Percentiles rank a stretch among this genome's conserved stretches.
phyloP scores from a whole-genome alignment of 176 grass and related monocot genomes.

The Melocanna baccifera region DNA sequence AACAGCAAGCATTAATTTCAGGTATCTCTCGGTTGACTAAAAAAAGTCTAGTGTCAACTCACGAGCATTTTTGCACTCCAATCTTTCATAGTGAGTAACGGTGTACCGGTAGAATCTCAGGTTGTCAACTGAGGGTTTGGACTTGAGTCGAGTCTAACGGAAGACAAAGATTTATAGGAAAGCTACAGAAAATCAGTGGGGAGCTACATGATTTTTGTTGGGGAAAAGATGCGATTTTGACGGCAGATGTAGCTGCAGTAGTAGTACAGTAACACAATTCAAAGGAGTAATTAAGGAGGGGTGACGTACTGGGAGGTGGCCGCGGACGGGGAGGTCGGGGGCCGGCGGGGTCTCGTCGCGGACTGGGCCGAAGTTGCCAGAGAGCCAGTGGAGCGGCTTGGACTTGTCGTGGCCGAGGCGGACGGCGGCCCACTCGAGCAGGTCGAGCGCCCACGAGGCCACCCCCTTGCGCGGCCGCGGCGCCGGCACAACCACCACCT shows the following conservation, averaged over 20 bases:
- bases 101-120: not conserved
- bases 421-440: slow-evolving; percentile 61
- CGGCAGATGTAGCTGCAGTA: not conserved
- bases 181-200: not conserved
- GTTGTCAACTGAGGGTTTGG: not conserved
- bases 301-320: slow-evolving; percentile 41
- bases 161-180: not conserved
- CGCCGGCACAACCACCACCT: slow-evolving; percentile 37
- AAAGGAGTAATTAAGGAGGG: not conserved
- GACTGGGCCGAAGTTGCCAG: slow-evolving; percentile 82
- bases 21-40: not conserved
- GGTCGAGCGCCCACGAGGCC: slow-evolving; percentile 56
- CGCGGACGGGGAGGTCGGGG: slow-evolving; percentile 57
- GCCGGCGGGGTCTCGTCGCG: slow-evolving; percentile 73
- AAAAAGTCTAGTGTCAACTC: not conserved
- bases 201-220: not conserved
- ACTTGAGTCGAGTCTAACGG: not conserved
- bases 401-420: slow-evolving; percentile 54
- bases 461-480: slow-evolving; percentile 67
- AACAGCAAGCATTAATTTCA: not conserved
- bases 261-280: not conserved
- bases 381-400: slow-evolving; percentile 71
- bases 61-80: too few relatives aligned
- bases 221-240: not conserved
- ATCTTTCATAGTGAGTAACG: not conserved